A percentile compares a stretch with the other conserved stretches of the same genome.
phyloP scores from a whole-genome alignment of 2,329 filamentous ascomycete species.

The Paraphaeosphaeria sporulosa region DNA sequence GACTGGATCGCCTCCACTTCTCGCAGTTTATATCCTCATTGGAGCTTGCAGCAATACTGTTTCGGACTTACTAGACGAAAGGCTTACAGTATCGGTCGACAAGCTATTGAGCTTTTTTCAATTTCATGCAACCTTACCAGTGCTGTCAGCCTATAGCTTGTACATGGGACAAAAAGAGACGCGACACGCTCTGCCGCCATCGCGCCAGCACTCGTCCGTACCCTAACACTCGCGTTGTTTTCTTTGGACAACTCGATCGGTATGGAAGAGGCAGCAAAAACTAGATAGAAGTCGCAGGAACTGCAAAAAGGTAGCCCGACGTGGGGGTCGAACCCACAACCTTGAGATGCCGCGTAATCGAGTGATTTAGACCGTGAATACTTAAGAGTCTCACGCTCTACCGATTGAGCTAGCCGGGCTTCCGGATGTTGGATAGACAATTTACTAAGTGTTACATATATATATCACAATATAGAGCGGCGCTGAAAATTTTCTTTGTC shows the following conservation, averaged over 20 bases:
- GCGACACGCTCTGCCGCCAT: not conserved
- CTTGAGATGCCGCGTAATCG: conserved; percentile 2
- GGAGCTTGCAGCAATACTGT: too few species aligned
- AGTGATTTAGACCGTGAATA: conserved; percentile 4
- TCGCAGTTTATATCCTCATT: too few species aligned
- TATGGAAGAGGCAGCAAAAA: too few species aligned
- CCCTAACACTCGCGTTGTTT: too few species aligned
- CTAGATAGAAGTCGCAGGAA: not conserved
- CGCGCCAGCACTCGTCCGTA: too few species aligned
- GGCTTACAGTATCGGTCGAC: not conserved
- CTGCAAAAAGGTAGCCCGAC: conserved; percentile 1
- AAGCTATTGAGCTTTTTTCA: not conserved
- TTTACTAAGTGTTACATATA: not conserved
- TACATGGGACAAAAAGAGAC: not conserved
- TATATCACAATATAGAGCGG: not conserved
- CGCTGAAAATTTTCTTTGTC: too few species aligned
- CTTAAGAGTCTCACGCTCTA: conserved; percentile 53
- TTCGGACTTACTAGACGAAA: too few species aligned
- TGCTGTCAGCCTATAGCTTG: not conserved
- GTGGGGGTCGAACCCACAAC: conserved; percentile 8
- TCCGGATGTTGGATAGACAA: too few species aligned
- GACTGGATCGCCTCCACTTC: too few species aligned
- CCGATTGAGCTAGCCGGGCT: conserved; percentile 45
- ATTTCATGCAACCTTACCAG: not conserved
- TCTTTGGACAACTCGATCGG: too few species aligned